phyloP scores from a whole-genome alignment of 192 early-diverging fungal genomes.

The Kickxella alabastrina region DNA sequence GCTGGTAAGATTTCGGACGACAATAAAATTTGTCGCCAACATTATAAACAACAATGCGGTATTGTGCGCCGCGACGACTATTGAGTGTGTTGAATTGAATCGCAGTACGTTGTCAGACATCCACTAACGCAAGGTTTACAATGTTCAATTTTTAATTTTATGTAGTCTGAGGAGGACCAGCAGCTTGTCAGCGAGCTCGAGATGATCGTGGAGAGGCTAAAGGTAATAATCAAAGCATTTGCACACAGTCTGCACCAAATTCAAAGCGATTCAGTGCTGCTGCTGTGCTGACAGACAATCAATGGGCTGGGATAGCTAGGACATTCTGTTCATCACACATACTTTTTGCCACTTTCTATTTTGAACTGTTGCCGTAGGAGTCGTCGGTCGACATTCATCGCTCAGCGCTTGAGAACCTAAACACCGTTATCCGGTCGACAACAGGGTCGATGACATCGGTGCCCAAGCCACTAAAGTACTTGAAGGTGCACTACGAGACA shows the following conservation, averaged over 20 bases:
- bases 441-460: conserved; percentile 99
- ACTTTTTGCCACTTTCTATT: background rate
- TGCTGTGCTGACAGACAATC: too few species aligned
- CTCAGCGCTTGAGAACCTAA: conserved; percentile 82
- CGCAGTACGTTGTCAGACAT: too few species aligned
- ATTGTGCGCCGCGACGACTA: too few species aligned
- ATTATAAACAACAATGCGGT: background rate
- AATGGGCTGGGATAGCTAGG: too few species aligned
- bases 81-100: too few species aligned
- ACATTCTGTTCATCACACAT: too few species aligned
- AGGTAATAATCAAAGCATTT: conserved; percentile 63
- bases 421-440: conserved; percentile 86
- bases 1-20: conserved; percentile 48
- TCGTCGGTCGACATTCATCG: conserved; percentile 70
- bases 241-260: too few species aligned
- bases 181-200: conserved; percentile 91
- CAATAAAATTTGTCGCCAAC: too few species aligned
- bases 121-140: too few species aligned
- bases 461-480: conserved; percentile 96
- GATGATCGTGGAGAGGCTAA: conserved; percentile 88
- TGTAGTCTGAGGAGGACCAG: conserved; percentile 94
- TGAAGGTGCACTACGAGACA: conserved; percentile 78
- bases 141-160: background rate
- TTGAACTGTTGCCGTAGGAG: conserved; percentile 55
- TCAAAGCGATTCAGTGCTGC: too few species aligned